Evolutionary conservation across 805 yeast genomes (phyloP), one percentile per base, ranked within the genome.

Genomic region (Limtongia smithiae): DNA sequence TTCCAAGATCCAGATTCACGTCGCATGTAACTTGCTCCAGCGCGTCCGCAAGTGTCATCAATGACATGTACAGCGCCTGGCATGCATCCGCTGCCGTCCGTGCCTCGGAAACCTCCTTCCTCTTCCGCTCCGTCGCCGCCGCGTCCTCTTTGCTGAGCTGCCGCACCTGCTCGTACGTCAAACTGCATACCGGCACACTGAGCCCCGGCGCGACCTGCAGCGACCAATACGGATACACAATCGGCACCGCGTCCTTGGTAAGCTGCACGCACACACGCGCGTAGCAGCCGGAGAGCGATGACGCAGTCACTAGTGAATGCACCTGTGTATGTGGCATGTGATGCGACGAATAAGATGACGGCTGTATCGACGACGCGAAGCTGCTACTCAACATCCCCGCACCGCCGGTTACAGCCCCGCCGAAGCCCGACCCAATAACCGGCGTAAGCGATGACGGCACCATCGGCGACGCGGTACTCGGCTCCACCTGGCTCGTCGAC

Each of bases 231-330:
- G 94, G 94, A 54, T 89, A 81, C 2, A 85, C 85, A 21, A 91
- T 77, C 0, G 96, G 91, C 0, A 91, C 85, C 9, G 91, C 87
- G 69, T 93, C 97, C 51, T 79, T 76, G 20, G 91, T 74, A 25
- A 84, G 65, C 51, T 87, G 84, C 1, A 91, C 81, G 50, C 77
- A 79, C 17, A 86, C 68, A 39, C 84, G 76, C 36, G 81, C 72
- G 63, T 88, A 93, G 46, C 79, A 82, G 12, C 97, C 97, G 21
- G 82, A 77, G 45, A 93, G 71, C 1, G 97, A 89, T 0, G 96
- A 88, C 0, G 96, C 89, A 0, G 97, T 90, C 14, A 91, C 95
- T 62, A 87, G 80, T 12, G 93, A 82, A 35, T 82, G 74, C 20
- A 73, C 69, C 39, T 65, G 67, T 55, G 44, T 46, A 46, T 41